Evolutionary conservation across 2,329 filamentous ascomycete species (phyloP).

Genomic region (Verticillium nubilum): DNA sequence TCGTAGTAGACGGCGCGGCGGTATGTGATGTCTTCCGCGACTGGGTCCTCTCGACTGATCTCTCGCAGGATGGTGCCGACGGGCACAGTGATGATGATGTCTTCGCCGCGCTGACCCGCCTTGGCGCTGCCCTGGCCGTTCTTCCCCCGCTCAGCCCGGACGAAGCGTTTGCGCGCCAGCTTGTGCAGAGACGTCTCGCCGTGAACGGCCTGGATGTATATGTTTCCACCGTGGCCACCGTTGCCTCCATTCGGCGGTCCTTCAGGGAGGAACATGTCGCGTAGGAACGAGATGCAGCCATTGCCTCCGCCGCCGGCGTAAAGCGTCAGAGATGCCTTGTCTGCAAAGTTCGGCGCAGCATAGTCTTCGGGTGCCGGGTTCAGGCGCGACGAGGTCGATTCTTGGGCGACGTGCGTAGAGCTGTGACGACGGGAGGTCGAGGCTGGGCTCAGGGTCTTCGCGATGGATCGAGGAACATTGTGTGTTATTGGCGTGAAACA

Average conservation of each 20-base stretch:
- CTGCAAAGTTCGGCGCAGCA: slow-evolving; percentile 74
- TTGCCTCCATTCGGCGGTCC: slow-evolving; percentile 94
- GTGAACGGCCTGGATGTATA: slow-evolving; percentile 90
- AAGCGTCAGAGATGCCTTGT: slow-evolving; percentile 74
- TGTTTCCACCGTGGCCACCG: slow-evolving; percentile 82
- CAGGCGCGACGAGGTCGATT: slow-evolving; percentile 46
- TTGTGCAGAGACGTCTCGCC: slow-evolving; percentile 94
- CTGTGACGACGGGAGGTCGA: slow-evolving; percentile 7
- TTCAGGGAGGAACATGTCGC: slow-evolving; percentile 83
- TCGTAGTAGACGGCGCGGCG: slow-evolving; percentile 5
- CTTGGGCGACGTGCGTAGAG: slow-evolving; percentile 11
- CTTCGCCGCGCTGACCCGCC: slow-evolving; percentile 76
- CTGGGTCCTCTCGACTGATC: slow-evolving; percentile 70
- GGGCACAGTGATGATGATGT: slow-evolving; percentile 83
- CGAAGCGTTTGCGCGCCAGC: slow-evolving; percentile 68
- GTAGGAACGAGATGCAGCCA: slow-evolving; percentile 89
- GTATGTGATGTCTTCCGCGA: slow-evolving; percentile 54
- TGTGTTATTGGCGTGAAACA: slow-evolving; percentile 26
- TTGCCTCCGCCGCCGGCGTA: slow-evolving; percentile 79
- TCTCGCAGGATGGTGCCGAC: slow-evolving; percentile 89
- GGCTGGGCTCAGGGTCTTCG: slow-evolving; percentile 14
- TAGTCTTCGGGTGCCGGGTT: slow-evolving; percentile 84
- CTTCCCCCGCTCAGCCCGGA: slow-evolving; percentile 70
- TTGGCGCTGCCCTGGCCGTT: slow-evolving; percentile 70
- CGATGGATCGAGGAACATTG: slow-evolving; percentile 15